These are phyloP conservation scores for Stellera chamaejasme DNA, from an alignment of 345 rosid species.

Conservation along the genomic window DNA sequence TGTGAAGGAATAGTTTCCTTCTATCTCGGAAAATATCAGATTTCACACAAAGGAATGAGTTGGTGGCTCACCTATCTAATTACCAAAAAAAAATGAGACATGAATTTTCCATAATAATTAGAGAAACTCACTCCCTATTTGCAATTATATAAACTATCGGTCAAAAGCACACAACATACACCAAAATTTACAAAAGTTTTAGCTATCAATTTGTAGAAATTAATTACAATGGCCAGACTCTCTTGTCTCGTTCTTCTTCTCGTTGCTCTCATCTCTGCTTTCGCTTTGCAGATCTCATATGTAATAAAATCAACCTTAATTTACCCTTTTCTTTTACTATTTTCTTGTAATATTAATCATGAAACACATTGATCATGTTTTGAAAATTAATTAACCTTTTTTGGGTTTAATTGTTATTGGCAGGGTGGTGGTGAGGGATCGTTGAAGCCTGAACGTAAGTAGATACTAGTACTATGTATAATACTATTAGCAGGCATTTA, in stretches of 20 bases:
- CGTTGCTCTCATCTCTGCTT: neutral
- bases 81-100: too few relatives aligned
- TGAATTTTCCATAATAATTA: too few relatives aligned
- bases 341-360: neutral
- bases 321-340: neutral
- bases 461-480: too few relatives aligned
- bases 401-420: neutral
- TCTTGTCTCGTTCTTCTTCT: constrained; percentile 6
- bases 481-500: too few relatives aligned
- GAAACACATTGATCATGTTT: neutral
- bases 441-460: neutral
- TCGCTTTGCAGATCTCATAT: neutral
- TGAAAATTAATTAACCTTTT: neutral
- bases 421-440: constrained; percentile 3
- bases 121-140: too few relatives aligned
- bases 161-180: too few relatives aligned
- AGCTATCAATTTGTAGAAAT: neutral
- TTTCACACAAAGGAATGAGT: too few relatives aligned
- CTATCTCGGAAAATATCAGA: too few relatives aligned
- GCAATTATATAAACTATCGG: too few relatives aligned
- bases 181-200: too few relatives aligned
- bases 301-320: neutral
- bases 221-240: constrained; percentile 4
- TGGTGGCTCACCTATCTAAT: too few relatives aligned
- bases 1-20: too few relatives aligned